Evolutionary conservation across 208 protist genomes (phyloP).

Genomic region (Leishmania guyanensis): DNA sequence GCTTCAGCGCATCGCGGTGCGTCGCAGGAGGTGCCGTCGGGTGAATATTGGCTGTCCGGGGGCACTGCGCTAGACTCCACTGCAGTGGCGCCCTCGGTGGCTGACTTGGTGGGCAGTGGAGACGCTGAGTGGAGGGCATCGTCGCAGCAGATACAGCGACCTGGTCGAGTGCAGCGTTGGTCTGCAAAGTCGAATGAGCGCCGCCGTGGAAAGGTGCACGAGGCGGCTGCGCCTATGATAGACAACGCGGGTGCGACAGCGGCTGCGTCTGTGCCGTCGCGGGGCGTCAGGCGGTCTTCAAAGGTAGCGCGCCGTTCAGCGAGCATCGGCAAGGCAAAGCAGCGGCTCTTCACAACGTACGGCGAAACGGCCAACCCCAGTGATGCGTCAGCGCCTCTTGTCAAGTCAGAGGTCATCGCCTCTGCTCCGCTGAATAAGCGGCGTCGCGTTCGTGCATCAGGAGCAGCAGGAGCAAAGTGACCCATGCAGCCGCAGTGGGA

Average conservation of each 20-base stretch:
- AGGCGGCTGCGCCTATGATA: too few species aligned
- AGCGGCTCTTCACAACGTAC: not conserved
- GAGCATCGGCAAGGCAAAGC: not conserved
- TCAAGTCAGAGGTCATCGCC: not conserved
- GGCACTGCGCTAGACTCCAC: not conserved
- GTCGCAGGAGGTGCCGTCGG: not conserved
- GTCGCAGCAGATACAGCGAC: not conserved
- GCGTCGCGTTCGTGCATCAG: not conserved
- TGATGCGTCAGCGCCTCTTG: not conserved
- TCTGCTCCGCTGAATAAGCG: not conserved
- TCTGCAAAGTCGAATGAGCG: not conserved
- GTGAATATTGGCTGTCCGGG: constrained; percentile 2
- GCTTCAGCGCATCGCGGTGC: not conserved
- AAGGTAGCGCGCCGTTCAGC: not conserved
- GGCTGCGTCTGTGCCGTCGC: not conserved
- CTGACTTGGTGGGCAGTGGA: not conserved
- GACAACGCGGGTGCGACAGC: not conserved
- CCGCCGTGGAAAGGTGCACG: not conserved
- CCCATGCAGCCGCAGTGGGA: not conserved
- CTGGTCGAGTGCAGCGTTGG: not conserved
- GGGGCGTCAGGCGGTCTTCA: not conserved
- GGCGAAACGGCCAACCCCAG: not conserved
- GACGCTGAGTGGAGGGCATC: not conserved
- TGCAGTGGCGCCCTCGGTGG: not conserved
- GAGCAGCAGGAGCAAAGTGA: not conserved